Percentiles rank a stretch among this genome's conserved stretches.
phyloP scores from a whole-genome alignment of 2,329 filamentous ascomycete species.

The Gnomoniopsis sp. region DNA sequence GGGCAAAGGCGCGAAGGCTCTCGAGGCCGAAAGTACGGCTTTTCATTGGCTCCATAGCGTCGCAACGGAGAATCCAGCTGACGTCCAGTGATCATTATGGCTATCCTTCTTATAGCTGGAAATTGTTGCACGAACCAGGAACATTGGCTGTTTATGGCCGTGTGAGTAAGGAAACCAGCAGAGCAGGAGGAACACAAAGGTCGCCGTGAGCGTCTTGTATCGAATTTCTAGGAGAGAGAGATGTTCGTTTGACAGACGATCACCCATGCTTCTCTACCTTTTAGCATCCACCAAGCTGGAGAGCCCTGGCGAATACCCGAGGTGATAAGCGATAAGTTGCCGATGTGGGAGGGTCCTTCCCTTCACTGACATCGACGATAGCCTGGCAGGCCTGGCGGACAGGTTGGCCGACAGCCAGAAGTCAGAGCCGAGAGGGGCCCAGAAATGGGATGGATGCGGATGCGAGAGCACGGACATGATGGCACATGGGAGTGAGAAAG shows the following conservation, averaged over 20 bases:
- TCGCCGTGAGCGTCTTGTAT: too few species aligned
- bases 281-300: background rate
- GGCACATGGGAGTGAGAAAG: background rate
- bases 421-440: background rate
- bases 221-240: too few species aligned
- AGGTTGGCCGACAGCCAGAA: background rate
- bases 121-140: background rate
- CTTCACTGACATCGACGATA: background rate
- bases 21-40: constrained; percentile 9
- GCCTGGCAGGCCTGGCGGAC: too few species aligned
- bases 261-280: too few species aligned
- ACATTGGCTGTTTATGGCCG: background rate
- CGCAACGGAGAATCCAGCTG: constrained; percentile 15
- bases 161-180: too few species aligned
- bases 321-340: background rate
- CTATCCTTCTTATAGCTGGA: background rate
- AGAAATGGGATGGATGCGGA: background rate
- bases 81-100: constrained; percentile 3
- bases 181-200: too few species aligned
- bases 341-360: background rate
- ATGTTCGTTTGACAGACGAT: too few species aligned
- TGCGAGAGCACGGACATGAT: background rate
- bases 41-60: constrained; percentile 15
- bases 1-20: constrained; percentile 4
- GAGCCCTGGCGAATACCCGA: background rate